Percentiles rank a stretch among this genome's conserved stretches.
These are phyloP conservation scores for Teratosphaeria nubilosa DNA, from an alignment of 2,329 filamentous ascomycete species.

Conservation along the genomic window DNA sequence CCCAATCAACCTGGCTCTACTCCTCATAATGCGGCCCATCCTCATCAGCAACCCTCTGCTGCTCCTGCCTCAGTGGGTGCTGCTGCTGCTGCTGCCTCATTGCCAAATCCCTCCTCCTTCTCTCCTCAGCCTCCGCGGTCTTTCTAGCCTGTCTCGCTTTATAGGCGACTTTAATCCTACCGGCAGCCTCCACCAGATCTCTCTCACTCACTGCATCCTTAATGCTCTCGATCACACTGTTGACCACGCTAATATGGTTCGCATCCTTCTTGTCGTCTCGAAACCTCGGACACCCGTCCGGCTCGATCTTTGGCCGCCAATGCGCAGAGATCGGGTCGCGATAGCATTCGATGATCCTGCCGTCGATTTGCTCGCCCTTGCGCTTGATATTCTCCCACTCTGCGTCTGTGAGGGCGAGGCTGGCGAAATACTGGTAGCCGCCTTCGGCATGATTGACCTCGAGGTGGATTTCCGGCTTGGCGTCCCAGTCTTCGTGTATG, in stretches of 20 bases:
- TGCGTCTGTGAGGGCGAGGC: conserved; percentile 57
- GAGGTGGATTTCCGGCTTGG: conserved; percentile 63
- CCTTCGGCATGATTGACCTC: conserved; percentile 60
- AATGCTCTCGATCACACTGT: conserved; percentile 84
- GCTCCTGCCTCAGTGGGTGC: conserved; percentile 8
- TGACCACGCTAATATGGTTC: conserved; percentile 76
- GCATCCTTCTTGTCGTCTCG: conserved; percentile 86
- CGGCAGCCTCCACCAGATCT: conserved; percentile 62
- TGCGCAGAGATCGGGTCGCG: conserved; percentile 57
- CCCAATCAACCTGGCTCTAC: background rate
- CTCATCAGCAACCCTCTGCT: conserved; percentile 8
- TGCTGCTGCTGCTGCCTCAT: conserved; percentile 6
- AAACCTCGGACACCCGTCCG: conserved; percentile 56
- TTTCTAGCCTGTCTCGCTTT: conserved; percentile 40
- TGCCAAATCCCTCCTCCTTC: conserved; percentile 8
- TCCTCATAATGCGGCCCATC: conserved; percentile 17
- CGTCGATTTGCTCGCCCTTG: conserved; percentile 65
- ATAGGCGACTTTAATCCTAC: conserved; percentile 68
- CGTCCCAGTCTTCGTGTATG: conserved; percentile 61
- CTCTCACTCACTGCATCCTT: conserved; percentile 72
- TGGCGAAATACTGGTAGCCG: conserved; percentile 41
- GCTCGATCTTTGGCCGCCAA: conserved; percentile 61
- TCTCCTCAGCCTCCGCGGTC: conserved; percentile 9
- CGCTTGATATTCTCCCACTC: conserved; percentile 81
- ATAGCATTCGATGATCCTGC: conserved; percentile 82